These are phyloP conservation scores for Camellia granthamiana DNA, from an alignment of 148 eudicot species.

Conservation along the genomic window DNA sequence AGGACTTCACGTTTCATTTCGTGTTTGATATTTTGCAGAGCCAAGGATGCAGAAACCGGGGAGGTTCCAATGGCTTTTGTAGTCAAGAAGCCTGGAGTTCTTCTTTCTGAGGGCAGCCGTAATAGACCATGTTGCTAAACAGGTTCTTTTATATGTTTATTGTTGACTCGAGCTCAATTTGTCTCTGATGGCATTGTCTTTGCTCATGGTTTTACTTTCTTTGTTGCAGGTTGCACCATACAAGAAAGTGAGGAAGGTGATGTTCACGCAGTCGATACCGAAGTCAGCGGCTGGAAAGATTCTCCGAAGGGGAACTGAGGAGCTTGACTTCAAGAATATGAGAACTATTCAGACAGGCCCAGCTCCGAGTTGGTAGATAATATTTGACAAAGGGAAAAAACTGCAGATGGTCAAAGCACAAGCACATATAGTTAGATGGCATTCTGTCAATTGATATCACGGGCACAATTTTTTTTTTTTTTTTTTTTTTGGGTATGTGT, in stretches of 20 bases:
- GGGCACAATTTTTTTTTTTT: too few species aligned
- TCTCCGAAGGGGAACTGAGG: slow-evolving; percentile 47
- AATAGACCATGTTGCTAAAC: slow-evolving; percentile 54
- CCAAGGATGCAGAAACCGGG: slow-evolving; percentile 63
- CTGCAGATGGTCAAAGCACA: neutral
- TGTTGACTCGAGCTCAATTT: neutral
- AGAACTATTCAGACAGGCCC: neutral
- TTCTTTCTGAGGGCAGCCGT: slow-evolving; percentile 46
- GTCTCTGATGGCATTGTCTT: neutral
- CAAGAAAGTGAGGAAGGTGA: slow-evolving; percentile 72
- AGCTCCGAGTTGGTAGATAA: neutral
- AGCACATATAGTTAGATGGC: neutral
- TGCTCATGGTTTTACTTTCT: slow-evolving; percentile 10
- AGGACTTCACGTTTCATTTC: neutral
- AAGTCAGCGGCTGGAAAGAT: slow-evolving; percentile 64
- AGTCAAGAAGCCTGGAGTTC: slow-evolving; percentile 48
- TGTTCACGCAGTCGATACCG: slow-evolving; percentile 47
- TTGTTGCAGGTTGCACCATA: slow-evolving; percentile 65
- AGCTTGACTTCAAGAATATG: slow-evolving; percentile 42
- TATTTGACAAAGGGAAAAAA: neutral
- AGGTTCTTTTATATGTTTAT: slow-evolving; percentile 34
- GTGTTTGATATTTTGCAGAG: slow-evolving; percentile 35
- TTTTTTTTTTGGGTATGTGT: too few species aligned
- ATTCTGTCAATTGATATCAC: neutral
- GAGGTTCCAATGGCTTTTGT: slow-evolving; percentile 93